phyloP scores from a whole-genome alignment of 2,329 filamentous ascomycete genomes.

The Chaetomium globosum region DNA sequence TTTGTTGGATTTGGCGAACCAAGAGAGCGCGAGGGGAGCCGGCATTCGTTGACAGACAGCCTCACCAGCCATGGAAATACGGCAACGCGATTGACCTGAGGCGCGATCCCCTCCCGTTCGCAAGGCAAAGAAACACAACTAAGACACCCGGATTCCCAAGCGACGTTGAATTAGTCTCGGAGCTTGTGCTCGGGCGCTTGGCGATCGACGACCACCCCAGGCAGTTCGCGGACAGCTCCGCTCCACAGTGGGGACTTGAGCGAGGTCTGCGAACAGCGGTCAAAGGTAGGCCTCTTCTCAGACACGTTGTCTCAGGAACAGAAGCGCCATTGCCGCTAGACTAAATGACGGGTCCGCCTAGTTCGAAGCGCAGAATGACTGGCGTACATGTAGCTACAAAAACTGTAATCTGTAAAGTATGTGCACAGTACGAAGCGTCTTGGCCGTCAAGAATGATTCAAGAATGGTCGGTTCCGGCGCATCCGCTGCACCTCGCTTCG shows the following conservation, averaged over 20 bases:
- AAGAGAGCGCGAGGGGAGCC: background rate
- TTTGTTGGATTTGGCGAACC: slow-evolving; percentile 6
- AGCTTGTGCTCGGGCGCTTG: background rate
- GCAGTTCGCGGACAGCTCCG: background rate
- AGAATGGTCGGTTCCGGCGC: too few relatives aligned
- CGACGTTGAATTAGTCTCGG: slow-evolving; percentile 16
- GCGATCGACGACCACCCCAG: background rate
- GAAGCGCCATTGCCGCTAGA: background rate
- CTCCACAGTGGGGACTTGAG: background rate
- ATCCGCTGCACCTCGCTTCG: too few relatives aligned
- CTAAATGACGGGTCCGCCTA: background rate
- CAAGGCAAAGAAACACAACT: background rate
- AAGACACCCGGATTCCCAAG: background rate
- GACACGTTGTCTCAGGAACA: slow-evolving; percentile 3
- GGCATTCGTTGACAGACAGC: background rate
- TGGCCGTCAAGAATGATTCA: background rate
- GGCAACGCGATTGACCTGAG: background rate
- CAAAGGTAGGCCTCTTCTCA: background rate
- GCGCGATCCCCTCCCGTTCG: background rate
- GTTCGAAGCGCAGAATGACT: background rate
- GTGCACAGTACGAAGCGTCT: background rate
- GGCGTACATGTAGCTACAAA: background rate
- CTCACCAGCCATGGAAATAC: background rate
- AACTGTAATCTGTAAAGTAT: background rate
- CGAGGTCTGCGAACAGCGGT: background rate